Evolutionary conservation across 495 filamentous ascomycete species (phyloP), one percentile per base, ranked within the genome.

Genomic region (Delitschia confertaspora): DNA sequence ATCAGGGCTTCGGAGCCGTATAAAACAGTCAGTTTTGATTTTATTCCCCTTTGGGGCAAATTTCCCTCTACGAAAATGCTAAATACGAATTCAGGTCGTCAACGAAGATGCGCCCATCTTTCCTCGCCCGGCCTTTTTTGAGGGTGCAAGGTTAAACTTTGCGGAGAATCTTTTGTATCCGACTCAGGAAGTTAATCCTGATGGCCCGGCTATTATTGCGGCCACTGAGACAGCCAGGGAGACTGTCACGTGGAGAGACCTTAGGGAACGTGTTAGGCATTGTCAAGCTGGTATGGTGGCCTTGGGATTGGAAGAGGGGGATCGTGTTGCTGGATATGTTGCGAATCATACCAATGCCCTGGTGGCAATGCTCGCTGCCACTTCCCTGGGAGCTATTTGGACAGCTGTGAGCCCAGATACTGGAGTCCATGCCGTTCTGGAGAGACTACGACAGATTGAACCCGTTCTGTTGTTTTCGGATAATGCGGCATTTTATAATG

Each of bases 111-210:
- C 77, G 1, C 61, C 73, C 14, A 80, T 98, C 65, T 95, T 91
- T 56, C 91, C 91, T 9, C 75, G 83, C 27, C 88, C 91, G 1
- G 64, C 71, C 19, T 95, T 93, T 69, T 98, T 93, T 59, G 60
- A 74, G 29, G 82, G 80, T 5, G 76, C 83, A 14, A 76, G 65
- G 33, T 66, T 94, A 42, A 95, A 95, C 57, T 94, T 94, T 60
- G 86, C 88, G 17, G 84, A 94, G 66, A 95, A 95, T 62, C 71
- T 95, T 22, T 73, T 95, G 5, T 93, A 77, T 58, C 87, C 88
- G 4, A 64, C 68, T 10, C 69, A 69, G 31, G 59, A 71, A 14
- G 75, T 77, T 18, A 65, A 75, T 46, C 74, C 78, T 35, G 65
- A 76, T 41, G 60, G 63, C 2, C 55, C 70, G 14, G 85, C 85